phyloP scores from a whole-genome alignment of 352 stramenopile species.

The Phytophthora cactorum region DNA sequence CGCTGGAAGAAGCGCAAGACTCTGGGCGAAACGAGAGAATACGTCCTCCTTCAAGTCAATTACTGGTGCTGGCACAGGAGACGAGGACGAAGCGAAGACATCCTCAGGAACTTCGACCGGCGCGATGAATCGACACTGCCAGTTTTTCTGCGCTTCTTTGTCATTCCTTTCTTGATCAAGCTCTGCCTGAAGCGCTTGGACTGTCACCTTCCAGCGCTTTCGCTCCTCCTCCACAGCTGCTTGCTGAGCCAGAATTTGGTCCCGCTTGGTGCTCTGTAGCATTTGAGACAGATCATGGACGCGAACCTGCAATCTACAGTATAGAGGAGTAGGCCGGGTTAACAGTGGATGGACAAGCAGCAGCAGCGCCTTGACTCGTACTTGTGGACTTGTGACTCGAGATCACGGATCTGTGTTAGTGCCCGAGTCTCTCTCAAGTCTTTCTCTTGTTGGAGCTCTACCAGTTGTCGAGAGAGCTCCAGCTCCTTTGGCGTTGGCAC shows the following conservation, averaged over 20 bases:
- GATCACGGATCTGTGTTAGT: constrained; percentile 64
- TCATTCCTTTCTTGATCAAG: constrained; percentile 71
- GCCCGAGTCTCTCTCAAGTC: constrained; percentile 66
- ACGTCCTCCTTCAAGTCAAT: constrained; percentile 57
- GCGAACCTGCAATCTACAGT: constrained; percentile 57
- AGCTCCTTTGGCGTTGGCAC: constrained; percentile 80
- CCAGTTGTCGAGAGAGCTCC: constrained; percentile 68
- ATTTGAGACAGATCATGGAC: constrained; percentile 59
- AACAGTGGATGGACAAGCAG: neutral
- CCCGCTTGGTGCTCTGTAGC: constrained; percentile 64
- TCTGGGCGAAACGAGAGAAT: constrained; percentile 77
- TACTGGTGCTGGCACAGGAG: constrained; percentile 3
- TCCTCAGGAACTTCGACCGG: constrained; percentile 2
- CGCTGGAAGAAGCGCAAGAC: constrained; percentile 67
- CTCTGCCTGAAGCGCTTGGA: constrained; percentile 50
- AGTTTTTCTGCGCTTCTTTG: constrained; percentile 70
- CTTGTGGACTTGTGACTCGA: constrained; percentile 76
- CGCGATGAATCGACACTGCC: constrained; percentile 56
- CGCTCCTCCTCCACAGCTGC: constrained; percentile 56
- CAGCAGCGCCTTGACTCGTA: constrained; percentile 31
- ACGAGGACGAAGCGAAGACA: constrained; percentile 3
- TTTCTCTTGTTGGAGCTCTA: constrained; percentile 73
- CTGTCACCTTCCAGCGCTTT: constrained; percentile 42
- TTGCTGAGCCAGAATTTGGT: constrained; percentile 65
- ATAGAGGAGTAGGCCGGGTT: neutral